A percentile compares a stretch with the other conserved stretches of the same genome.
phyloP scores from a whole-genome alignment of 441 rosid genomes.

The Erodium trifolium region DNA sequence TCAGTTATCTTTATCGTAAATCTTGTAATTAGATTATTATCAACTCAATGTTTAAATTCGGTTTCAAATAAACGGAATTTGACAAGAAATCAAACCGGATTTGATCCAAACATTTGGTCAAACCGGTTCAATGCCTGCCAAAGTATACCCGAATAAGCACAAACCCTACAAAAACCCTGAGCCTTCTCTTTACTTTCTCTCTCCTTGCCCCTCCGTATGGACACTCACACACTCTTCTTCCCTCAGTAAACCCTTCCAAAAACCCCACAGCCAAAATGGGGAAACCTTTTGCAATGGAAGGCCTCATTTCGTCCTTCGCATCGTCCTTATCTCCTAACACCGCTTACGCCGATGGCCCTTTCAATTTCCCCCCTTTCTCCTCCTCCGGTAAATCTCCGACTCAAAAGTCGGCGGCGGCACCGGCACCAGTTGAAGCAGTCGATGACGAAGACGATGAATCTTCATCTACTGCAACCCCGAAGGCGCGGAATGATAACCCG shows the following conservation, averaged over 20 bases:
- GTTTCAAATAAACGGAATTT: too few species aligned
- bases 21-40: too few species aligned
- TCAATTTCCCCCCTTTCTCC: not conserved
- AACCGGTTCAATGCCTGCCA: too few species aligned
- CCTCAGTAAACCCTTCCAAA: too few species aligned
- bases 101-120: too few species aligned
- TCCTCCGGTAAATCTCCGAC: too few species aligned
- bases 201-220: not conserved
- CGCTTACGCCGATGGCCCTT: not conserved
- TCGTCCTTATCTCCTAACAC: not conserved
- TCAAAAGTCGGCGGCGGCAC: not conserved
- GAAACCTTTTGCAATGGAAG: not conserved
- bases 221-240: not conserved
- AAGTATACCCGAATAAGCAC: not conserved
- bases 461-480: slow-evolving; percentile 25
- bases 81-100: too few species aligned
- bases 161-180: slow-evolving; percentile 2
- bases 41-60: too few species aligned
- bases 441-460: slow-evolving; percentile 20
- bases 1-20: too few species aligned
- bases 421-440: not conserved
- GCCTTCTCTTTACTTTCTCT: not conserved
- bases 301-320: not conserved
- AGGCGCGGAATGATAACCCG: slow-evolving; percentile 59
- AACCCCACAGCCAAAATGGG: not conserved